Percentiles rank a stretch among this genome's conserved stretches.
These are phyloP conservation scores for Kernera saxatilis DNA, from an alignment of 345 rosid species.

Conservation along the genomic window DNA sequence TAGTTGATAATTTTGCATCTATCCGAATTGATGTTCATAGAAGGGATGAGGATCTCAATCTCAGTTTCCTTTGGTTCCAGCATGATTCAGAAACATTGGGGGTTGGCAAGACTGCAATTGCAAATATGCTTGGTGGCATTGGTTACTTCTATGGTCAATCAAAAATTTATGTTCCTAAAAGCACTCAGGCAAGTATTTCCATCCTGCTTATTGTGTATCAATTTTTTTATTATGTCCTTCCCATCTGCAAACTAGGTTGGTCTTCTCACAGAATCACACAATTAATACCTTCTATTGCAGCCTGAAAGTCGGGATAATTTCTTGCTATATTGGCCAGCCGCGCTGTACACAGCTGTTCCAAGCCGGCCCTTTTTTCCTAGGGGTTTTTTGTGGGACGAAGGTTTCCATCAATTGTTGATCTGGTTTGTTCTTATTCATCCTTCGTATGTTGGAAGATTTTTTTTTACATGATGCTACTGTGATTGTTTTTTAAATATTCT, in stretches of 20 bases:
- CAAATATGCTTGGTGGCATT: constrained; percentile 93
- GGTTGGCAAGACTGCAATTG: constrained; percentile 84
- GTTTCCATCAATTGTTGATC: constrained; percentile 92
- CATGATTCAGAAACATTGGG: constrained; percentile 53
- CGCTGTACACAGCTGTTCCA: constrained; percentile 95
- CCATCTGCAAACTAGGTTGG: not conserved
- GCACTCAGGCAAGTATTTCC: constrained; percentile 48
- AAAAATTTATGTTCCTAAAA: constrained; percentile 55
- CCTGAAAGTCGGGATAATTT: constrained; percentile 42
- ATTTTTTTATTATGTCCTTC: not conserved
- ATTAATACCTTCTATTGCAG: constrained; percentile 46
- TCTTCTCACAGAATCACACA: constrained; percentile 31
- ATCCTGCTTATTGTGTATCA: constrained; percentile 2
- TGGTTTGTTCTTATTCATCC: constrained; percentile 49
- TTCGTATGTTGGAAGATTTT: not conserved
- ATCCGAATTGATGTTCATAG: not conserved
- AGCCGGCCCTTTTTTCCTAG: constrained; percentile 96
- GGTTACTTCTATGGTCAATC: constrained; percentile 96
- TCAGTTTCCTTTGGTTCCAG: constrained; percentile 39
- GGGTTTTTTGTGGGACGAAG: constrained; percentile 99
- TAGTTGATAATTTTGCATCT: not conserved
- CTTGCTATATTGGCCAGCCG: constrained; percentile 95
- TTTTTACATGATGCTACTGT: not conserved
- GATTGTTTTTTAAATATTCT: constrained; percentile 1
- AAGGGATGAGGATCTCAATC: constrained; percentile 10